These are phyloP conservation scores for Penicillium maclennaniae DNA, from an alignment of 495 filamentous ascomycete genomes.

Conservation along the genomic window DNA sequence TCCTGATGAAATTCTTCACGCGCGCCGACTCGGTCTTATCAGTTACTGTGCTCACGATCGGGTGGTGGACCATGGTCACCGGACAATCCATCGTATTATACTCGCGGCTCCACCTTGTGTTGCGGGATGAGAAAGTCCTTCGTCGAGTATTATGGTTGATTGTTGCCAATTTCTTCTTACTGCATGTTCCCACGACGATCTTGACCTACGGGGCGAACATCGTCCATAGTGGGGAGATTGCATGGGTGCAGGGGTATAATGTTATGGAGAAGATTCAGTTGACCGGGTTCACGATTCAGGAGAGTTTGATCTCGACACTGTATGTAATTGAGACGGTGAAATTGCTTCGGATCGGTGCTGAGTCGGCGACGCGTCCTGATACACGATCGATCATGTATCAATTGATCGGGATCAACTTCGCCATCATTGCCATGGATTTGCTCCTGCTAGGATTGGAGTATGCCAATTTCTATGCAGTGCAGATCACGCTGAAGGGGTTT, in stretches of 20 bases:
- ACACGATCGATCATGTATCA: conserved; percentile 50
- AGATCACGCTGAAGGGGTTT: conserved; percentile 54
- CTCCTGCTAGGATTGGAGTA: conserved; percentile 48
- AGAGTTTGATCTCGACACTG: conserved; percentile 52
- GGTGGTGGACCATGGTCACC: conserved; percentile 54
- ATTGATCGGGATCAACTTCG: conserved; percentile 52
- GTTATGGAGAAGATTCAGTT: conserved; percentile 56
- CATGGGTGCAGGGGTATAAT: conserved; percentile 45
- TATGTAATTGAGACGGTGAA: conserved; percentile 54
- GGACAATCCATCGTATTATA: conserved; percentile 51
- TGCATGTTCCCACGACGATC: conserved; percentile 49
- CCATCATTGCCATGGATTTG: conserved; percentile 51
- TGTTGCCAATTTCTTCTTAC: conserved; percentile 39
- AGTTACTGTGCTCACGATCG: conserved; percentile 45
- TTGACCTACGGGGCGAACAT: conserved; percentile 48
- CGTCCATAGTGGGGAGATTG: conserved; percentile 18
- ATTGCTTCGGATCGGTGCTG: conserved; percentile 46
- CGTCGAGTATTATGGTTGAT: conserved; percentile 42
- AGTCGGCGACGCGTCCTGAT: conserved; percentile 22
- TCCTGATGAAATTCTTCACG: conserved; percentile 50
- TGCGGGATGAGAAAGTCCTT: conserved; percentile 42
- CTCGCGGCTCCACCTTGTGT: conserved; percentile 48
- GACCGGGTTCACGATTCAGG: conserved; percentile 55
- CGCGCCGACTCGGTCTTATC: conserved; percentile 29
- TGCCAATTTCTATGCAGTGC: conserved; percentile 48